These are phyloP conservation scores for Tothia fuscella DNA, from an alignment of 2,329 filamentous ascomycete species.

Conservation along the genomic window DNA sequence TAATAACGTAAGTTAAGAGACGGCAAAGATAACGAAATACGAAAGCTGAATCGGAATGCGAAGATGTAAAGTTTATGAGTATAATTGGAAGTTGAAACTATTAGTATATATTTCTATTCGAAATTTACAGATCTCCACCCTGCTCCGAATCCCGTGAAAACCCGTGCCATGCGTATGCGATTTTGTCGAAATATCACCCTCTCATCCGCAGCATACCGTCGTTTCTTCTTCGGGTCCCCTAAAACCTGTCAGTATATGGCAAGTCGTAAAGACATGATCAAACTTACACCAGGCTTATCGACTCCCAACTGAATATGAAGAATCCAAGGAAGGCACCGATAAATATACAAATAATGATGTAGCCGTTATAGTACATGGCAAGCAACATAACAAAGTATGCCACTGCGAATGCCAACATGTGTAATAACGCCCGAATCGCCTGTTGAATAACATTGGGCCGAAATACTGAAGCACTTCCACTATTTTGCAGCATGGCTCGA, in stretches of 20 bases:
- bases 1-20: too few species aligned
- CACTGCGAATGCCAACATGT: slow-evolving; percentile 59
- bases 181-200: too few species aligned
- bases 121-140: too few species aligned
- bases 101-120: too few species aligned
- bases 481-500: neutral
- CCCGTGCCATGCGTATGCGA: too few species aligned
- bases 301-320: slow-evolving; percentile 63
- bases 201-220: slow-evolving; percentile 11
- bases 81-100: too few species aligned
- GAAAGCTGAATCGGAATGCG: too few species aligned
- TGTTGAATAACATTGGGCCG: slow-evolving; percentile 55
- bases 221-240: slow-evolving; percentile 7
- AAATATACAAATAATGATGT: slow-evolving; percentile 71
- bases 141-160: too few species aligned
- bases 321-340: slow-evolving; percentile 62
- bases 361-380: slow-evolving; percentile 55
- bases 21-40: too few species aligned
- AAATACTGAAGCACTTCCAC: slow-evolving; percentile 14
- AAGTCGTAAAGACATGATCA: neutral
- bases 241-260: neutral
- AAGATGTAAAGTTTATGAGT: too few species aligned
- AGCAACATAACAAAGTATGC: slow-evolving; percentile 71
- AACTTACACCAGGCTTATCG: slow-evolving; percentile 8
- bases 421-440: slow-evolving; percentile 50